Conservation (phyloP, 2,329 filamentous ascomycete species). For the Botrytis byssoidea region DNA sequence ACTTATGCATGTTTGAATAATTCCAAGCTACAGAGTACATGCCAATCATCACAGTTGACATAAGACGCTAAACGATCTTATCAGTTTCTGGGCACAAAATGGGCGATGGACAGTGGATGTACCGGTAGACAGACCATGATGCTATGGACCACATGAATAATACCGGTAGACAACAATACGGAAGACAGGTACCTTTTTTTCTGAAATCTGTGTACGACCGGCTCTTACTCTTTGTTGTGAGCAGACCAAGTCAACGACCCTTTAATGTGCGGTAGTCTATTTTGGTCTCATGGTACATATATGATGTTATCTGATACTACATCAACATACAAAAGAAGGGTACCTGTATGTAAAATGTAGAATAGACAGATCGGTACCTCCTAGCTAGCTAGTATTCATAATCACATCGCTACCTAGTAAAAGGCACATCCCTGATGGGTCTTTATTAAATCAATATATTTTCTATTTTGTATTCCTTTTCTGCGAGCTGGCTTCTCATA, state of each 20-base stretch:
- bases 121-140: neutral
- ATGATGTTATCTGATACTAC: neutral
- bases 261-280: neutral
- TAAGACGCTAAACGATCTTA: conserved; percentile 5
- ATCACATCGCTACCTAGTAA: neutral
- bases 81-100: neutral
- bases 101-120: neutral
- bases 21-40: neutral
- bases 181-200: neutral
- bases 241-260: neutral
- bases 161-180: neutral
- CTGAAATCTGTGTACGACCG: neutral
- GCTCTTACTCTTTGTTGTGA: neutral
- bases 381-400: neutral
- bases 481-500: neutral
- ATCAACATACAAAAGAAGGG: neutral
- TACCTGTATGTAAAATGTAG: neutral
- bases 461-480: neutral
- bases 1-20: neutral
- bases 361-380: no score
- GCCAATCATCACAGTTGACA: neutral
- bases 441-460: neutral
- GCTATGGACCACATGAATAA: neutral
- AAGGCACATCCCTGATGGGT: neutral
- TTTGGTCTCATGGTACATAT: neutral